Percentiles rank a stretch among this genome's conserved stretches.
phyloP scores from a whole-genome alignment of 768 basidiomycete genomes.

The Lentinula sp. region DNA sequence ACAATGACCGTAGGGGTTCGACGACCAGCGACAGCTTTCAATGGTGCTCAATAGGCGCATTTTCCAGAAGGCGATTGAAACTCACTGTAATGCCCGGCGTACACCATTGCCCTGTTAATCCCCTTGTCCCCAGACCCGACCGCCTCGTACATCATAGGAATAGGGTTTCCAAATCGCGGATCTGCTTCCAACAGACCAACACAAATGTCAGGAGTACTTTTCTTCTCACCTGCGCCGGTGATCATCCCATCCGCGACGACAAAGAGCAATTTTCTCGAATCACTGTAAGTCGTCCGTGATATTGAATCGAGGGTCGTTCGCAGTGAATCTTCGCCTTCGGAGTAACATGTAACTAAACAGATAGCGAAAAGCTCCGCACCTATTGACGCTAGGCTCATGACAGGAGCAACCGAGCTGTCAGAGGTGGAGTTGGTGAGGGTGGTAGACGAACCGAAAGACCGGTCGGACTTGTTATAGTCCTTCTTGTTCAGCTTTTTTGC shows the following conservation, averaged over 20 bases:
- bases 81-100: slow-evolving; percentile 99
- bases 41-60: slow-evolving; percentile 2
- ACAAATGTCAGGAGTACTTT: slow-evolving; percentile 94
- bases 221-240: slow-evolving; percentile 94
- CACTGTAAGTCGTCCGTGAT: slow-evolving; percentile 85
- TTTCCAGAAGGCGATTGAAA: slow-evolving; percentile 13
- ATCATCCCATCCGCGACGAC: slow-evolving; percentile 99
- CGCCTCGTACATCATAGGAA: slow-evolving; percentile 88
- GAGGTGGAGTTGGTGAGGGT: slow-evolving; percentile 43
- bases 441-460: slow-evolving; percentile 45
- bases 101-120: slow-evolving; percentile 95
- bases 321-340: slow-evolving; percentile 91
- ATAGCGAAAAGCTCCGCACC: slow-evolving; percentile 94
- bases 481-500: slow-evolving; percentile 47
- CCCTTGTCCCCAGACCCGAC: slow-evolving; percentile 87
- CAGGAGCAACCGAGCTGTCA: slow-evolving; percentile 42
- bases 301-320: slow-evolving; percentile 92
- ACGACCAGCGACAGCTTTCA: slow-evolving; percentile 70
- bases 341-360: slow-evolving; percentile 96
- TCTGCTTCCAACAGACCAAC: slow-evolving; percentile 89
- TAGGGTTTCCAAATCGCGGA: slow-evolving; percentile 91
- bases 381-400: slow-evolving; percentile 85
- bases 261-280: slow-evolving; percentile 87
- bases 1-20: slow-evolving; percentile 91
- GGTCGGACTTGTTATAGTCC: slow-evolving; percentile 34